A percentile compares a stretch with the other conserved stretches of the same genome.
Conservation (phyloP, 768 basidiomycete genomes). For the Serendipita vermifera region DNA sequence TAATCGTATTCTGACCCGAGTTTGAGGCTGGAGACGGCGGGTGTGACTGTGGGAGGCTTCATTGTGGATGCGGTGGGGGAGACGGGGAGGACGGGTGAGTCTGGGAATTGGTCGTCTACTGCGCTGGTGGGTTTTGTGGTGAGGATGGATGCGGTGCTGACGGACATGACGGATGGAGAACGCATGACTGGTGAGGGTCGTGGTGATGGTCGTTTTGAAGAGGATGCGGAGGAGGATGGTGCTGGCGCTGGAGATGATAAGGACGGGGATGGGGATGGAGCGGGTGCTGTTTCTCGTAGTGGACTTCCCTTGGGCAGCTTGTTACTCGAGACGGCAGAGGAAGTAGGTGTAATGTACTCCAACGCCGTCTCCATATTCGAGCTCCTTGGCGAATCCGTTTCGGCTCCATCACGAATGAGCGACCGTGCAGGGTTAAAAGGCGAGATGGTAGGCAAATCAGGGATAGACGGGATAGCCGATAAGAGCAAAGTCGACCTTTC, state of each 20-base stretch:
- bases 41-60: neutral
- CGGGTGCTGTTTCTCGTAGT: no score
- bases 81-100: neutral
- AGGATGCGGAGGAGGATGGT: no score
- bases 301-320: no score
- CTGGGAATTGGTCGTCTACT: neutral
- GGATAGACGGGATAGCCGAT: neutral
- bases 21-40: neutral
- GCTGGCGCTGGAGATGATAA: no score
- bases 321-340: neutral
- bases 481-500: no score
- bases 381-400: neutral
- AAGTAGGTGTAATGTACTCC: neutral
- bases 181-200: neutral
- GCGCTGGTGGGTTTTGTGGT: no score
- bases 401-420: neutral
- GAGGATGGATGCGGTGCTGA: no score
- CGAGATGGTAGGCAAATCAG: neutral
- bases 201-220: neutral
- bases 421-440: neutral
- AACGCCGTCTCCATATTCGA: conserved; percentile 3
- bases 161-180: no score
- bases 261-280: no score
- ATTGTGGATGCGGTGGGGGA: no score
- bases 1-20: no score